Evolutionary conservation across 768 basidiomycete genomes (phyloP), one percentile per base, ranked within the genome.

Genomic region (Boletus vinaceobasis): DNA sequence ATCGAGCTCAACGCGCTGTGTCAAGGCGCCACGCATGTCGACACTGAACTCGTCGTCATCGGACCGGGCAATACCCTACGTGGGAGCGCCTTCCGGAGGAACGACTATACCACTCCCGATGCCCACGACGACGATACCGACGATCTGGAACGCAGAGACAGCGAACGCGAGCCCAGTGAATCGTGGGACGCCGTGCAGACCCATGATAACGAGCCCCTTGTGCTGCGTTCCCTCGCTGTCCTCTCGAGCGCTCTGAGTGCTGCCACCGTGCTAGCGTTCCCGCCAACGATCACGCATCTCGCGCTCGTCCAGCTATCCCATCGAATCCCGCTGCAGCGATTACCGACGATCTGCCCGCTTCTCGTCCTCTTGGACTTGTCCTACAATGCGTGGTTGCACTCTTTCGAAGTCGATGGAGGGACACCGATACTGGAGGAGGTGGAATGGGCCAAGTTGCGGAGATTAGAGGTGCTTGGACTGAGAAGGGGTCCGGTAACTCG

Each of bases 321-420:
- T 7, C 73, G 77, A 0, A 67, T 84, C 17, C 73, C 82, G 2
- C 62, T 90, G 19, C 78, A 83, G 57, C 75, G 83, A 56, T 69
- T 90, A 36, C 81, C 86, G 1, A 71, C 68, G 11, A 64, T 79
- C 14, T 86, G 84, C 58, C 88, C 88, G 1, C 66, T 85, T n/a
- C 71, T 90, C 27, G 71, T 78, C 21, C 62, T 84, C 26, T 67
- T 90, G 33, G 88, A 90, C 63, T 65, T 90, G 44, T 90, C 88
- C 1, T 87, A 79, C 65, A 90, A 89, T 47, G 36, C 49, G 5
- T 82, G 81, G 80, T 60, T 82, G 26, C 32, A 36, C 19, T 32
- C 23, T 4, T 1, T 3, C n/a, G 39, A 47, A 13, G 40, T 17
- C 11, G 46, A 26, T 13, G 11, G 11, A 21, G 71, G 67, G 8